Evolutionary conservation across 169 alveolate species (phyloP), one percentile per base, ranked within the genome.

Genomic region (Cardiosporidium cionae): DNA sequence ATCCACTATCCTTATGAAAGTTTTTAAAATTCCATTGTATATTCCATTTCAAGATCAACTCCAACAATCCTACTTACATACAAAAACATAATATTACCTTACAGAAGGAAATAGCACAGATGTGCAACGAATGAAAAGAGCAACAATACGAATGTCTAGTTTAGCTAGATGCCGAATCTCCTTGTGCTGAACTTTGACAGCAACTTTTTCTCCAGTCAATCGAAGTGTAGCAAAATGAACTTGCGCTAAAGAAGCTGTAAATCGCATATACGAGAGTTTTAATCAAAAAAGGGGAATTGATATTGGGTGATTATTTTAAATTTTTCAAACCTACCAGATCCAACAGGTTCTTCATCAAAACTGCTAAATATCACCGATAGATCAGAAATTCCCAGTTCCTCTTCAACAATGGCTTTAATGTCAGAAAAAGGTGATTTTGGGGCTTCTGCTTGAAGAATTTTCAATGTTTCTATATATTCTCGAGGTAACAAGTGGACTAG

Each of bases 151-250:
- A 67, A 32, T 34, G 34, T 87, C 93, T 3, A 83, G 85, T 29
- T 81, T 82, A 52, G 83, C 88, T 35, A 76, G 76, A 67, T 82
- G 83, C 68, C 76, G 72, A 33, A 87, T 82, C 79, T 88, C 85
- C 36, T 70, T 64, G 78, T 87, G 93, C 64, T 87, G 81, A 31
- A 87, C 91, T 63, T 87, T 87, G 16, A 87, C 93, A 4, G 93
- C 93, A 3, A 85, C 91, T 32, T 62, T 71, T 32, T 78, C 84
- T 66, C 90, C 90, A 31, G 78, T 76, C 0, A 36, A n/a, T 33
- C 70, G 64, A 25, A 87, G 78, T 29, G 53, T 76, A n/a, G 93
- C 93, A 67, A 58, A 76, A 63, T 87, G 93, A 2, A 87, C 93
- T 52, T 87, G 86, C 23, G 91, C 93, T 3, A 87, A 69, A n/a